Evolutionary conservation across 257 asterid genomes (phyloP).

Genomic region (Verbena officinalis): DNA sequence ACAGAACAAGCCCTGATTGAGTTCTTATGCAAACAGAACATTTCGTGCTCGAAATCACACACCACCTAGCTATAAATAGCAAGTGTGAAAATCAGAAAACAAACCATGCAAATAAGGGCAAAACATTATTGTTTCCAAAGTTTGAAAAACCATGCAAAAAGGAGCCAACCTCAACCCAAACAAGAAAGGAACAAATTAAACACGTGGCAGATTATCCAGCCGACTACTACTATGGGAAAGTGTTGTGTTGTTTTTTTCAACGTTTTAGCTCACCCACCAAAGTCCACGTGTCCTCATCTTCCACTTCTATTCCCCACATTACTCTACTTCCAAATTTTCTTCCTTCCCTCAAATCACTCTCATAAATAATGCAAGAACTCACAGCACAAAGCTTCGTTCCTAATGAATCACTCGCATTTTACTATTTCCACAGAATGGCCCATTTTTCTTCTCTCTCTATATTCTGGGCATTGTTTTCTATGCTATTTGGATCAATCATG

Average conservation of each 20-base stretch:
- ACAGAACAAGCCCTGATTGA: too few relatives aligned
- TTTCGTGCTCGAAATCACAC: neutral
- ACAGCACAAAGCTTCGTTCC: conserved; percentile 8
- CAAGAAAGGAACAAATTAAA: neutral
- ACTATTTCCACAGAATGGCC: conserved; percentile 24
- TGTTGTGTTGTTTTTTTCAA: conserved; percentile 47
- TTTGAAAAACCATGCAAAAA: conserved; percentile 25
- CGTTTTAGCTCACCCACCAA: conserved; percentile 73
- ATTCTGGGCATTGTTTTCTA: conserved; percentile 27
- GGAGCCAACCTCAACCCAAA: neutral
- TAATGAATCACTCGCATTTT: neutral
- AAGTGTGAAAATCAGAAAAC: conserved; percentile 34
- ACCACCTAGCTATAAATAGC: neutral
- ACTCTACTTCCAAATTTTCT: conserved; percentile 31
- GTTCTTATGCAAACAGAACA: too few relatives aligned
- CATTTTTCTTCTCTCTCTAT: conserved; percentile 16
- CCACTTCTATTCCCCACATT: conserved; percentile 33
- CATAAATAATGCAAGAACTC: conserved; percentile 32
- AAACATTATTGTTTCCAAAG: neutral
- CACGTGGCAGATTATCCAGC: conserved; percentile 55
- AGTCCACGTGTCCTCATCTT: conserved; percentile 54
- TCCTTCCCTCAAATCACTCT: conserved; percentile 33
- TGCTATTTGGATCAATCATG: conserved; percentile 33
- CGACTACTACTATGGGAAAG: conserved; percentile 35
- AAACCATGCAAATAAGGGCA: neutral